These are phyloP conservation scores for Colletotrichum sp. DNA, from an alignment of 2,329 filamentous ascomycete genomes.

Conservation along the genomic window DNA sequence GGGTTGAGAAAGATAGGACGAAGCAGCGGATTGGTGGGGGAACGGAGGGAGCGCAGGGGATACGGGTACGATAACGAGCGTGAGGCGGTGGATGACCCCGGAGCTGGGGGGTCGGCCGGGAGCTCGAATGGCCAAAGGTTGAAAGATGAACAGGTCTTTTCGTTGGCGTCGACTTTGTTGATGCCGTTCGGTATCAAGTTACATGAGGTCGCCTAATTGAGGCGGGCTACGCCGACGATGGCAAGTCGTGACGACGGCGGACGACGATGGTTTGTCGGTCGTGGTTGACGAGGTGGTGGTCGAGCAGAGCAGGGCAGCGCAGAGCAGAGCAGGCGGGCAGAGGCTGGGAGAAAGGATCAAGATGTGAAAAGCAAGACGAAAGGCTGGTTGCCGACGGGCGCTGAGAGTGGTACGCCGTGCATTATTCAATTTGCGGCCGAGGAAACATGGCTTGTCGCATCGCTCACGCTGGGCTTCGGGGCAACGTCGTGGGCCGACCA, in stretches of 20 bases:
- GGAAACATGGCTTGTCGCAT: slow-evolving; percentile 21
- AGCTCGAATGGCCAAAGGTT: background rate
- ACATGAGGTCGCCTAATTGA: background rate
- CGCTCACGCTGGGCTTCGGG: background rate
- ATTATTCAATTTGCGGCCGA: slow-evolving; percentile 11
- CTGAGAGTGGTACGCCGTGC: background rate
- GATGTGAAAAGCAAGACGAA: background rate
- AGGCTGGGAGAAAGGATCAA: background rate
- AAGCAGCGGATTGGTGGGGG: background rate
- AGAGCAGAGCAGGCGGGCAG: background rate
- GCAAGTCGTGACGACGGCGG: background rate
- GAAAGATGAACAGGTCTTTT: background rate
- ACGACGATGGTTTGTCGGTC: background rate
- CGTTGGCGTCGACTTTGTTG: background rate
- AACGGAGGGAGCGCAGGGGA: background rate
- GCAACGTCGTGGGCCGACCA: background rate
- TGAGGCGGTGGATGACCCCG: background rate
- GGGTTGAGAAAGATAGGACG: slow-evolving; percentile 8
- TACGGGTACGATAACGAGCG: slow-evolving; percentile 1
- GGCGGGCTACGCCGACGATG: background rate
- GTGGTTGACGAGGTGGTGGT: background rate
- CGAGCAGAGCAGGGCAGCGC: background rate
- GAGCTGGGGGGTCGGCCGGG: background rate
- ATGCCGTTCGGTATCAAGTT: background rate
- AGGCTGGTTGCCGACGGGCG: background rate